A percentile compares a stretch with the other conserved stretches of the same genome.
Conservation (phyloP, 768 basidiomycete species). For the Russula sp. region DNA sequence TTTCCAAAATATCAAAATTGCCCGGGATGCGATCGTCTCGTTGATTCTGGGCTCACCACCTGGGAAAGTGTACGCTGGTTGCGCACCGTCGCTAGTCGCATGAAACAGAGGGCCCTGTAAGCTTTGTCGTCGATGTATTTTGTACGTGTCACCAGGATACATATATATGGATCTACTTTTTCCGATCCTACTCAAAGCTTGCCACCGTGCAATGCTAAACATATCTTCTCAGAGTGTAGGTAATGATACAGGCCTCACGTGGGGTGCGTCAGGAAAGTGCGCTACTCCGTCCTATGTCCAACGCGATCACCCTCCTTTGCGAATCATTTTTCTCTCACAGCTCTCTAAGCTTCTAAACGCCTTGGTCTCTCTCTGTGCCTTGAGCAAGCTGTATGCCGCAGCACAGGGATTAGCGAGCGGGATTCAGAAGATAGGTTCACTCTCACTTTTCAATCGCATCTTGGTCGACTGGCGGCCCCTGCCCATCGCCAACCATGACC, state of each 20-base stretch:
- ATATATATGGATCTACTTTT: conserved; percentile 7
- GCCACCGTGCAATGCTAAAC: not conserved
- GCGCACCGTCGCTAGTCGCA: conserved; percentile 85
- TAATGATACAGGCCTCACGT: not conserved
- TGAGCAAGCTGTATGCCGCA: conserved; percentile 44
- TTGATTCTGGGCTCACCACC: conserved; percentile 94
- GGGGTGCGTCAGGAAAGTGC: conserved; percentile 5
- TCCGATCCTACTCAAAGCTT: too few relatives aligned
- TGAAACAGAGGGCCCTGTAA: conserved; percentile 88
- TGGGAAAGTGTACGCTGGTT: conserved; percentile 91
- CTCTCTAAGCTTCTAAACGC: conserved; percentile 13
- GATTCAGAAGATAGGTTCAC: not conserved
- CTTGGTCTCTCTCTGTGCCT: conserved; percentile 36
- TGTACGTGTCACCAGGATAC: conserved; percentile 1
- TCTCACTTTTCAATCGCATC: conserved; percentile 58
- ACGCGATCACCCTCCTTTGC: not conserved
- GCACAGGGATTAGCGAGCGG: not conserved
- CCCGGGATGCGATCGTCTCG: conserved; percentile 92
- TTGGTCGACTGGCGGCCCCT: conserved; percentile 55
- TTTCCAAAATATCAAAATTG: conserved; percentile 98
- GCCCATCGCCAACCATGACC: conserved; percentile 68
- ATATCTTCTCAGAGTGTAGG: not conserved
- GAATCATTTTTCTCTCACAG: not conserved
- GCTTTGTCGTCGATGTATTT: conserved; percentile 15
- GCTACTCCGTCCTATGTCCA: not conserved